Base-by-base conservation (phyloP, 2,329 filamentous ascomycete species). In the Xylariales sp. region DNA sequence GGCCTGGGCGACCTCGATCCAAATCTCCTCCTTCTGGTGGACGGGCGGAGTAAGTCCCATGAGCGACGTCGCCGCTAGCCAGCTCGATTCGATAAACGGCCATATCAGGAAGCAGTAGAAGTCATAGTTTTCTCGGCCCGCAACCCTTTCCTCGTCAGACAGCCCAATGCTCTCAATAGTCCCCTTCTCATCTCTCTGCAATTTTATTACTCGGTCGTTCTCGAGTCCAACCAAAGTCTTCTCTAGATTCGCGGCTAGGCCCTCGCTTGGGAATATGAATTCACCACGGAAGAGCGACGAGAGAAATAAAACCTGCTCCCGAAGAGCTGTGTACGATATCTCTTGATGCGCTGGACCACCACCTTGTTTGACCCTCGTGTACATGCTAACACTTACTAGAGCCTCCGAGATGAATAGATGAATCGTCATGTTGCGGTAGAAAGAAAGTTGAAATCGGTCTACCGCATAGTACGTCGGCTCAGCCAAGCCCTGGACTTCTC, bases 381-480 rank as follows among this genome's bases (percentile, higher is more conserved):
- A 99, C 85, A 99, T 90, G 34, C 92, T 92, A 4, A 91, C 93
- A 69, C 93, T 96, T 28, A 98, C 93, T 4, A 99, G 84, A 0
- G 95, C 92, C 78, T 98, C 94, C 1, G 93, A 91, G 65, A 99
- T 96, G 79, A 99, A 99, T 5, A 99, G 87, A 78, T 99, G 96
- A 69, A 99, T 99, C 0, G 95, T 97, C 96, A 98, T 98, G 80
- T 99, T 99, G 60, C 96, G 91, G 81, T 99, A 99, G 80, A 99
- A 99, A 0, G 94, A 97, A 9, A 99, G 87, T 78, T 99, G 96
- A 83, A 99, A 99, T 61, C 94, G 88, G 79, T 99, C 96, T 46
- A 97, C 94, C 4, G 96, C 96, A 75, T 93, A 97, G 80, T 93
- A 98, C 0, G 96, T 98, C 18, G 93, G 93, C 78, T 99, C 96